Evolutionary conservation across 257 asterid species (phyloP).

Genomic region (Solanum bukasovii): DNA sequence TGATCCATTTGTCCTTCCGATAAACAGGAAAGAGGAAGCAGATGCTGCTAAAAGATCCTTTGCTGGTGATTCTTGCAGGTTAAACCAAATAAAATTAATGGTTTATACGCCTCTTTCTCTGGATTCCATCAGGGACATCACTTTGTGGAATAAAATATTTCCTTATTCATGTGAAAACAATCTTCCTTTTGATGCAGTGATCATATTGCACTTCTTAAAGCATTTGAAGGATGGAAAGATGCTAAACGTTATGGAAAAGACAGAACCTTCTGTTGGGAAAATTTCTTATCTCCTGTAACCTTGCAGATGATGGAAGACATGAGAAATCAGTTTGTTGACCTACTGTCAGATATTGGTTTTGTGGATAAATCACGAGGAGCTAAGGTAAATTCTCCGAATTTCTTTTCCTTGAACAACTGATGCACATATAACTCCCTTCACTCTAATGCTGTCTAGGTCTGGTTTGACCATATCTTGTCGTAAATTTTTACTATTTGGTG

Average conservation of each 20-base stretch:
- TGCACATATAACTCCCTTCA: neutral
- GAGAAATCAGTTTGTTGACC: slow-evolving; percentile 80
- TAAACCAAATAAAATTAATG: slow-evolving; percentile 6
- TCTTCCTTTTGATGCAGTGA: slow-evolving; percentile 40
- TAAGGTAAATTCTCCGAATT: slow-evolving; percentile 23
- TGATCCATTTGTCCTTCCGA: slow-evolving; percentile 90
- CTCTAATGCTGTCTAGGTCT: neutral
- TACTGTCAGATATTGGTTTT: slow-evolving; percentile 76
- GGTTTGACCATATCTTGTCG: neutral
- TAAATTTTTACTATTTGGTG: neutral
- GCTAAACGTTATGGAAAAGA: slow-evolving; percentile 59
- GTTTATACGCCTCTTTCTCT: neutral
- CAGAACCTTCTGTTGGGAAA: slow-evolving; percentile 76
- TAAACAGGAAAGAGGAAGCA: slow-evolving; percentile 79
- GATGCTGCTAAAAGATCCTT: slow-evolving; percentile 84
- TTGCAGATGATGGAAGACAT: slow-evolving; percentile 87
- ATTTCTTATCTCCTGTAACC: slow-evolving; percentile 72
- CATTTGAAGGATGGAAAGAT: slow-evolving; percentile 89
- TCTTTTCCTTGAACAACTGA: neutral
- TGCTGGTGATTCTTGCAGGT: slow-evolving; percentile 98
- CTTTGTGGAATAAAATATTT: neutral
- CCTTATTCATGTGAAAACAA: slow-evolving; percentile 1
- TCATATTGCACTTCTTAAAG: slow-evolving; percentile 90
- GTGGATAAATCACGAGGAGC: slow-evolving; percentile 62
- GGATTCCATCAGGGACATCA: neutral